Percentiles rank a stretch among this genome's conserved stretches.
phyloP scores from a whole-genome alignment of 495 filamentous ascomycete genomes.

The Lasiosphaeria miniovina region DNA sequence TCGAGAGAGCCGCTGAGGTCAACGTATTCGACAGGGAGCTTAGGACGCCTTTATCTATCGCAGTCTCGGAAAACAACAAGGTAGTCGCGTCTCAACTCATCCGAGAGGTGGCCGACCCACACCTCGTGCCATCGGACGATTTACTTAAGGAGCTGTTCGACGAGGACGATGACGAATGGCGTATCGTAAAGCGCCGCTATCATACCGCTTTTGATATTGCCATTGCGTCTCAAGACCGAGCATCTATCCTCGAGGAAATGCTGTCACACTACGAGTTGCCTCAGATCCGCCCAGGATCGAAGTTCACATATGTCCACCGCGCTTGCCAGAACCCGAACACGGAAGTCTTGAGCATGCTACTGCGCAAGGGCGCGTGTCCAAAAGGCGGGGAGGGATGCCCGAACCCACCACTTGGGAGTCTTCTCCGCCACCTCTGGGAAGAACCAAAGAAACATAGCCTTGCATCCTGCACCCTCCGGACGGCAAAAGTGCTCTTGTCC shows the following conservation, averaged over 20 bases:
- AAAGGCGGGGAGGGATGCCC: slow-evolving; percentile 15
- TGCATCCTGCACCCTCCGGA: not conserved
- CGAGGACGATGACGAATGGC: slow-evolving; percentile 14
- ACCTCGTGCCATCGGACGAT: slow-evolving; percentile 22
- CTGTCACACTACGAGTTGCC: slow-evolving; percentile 22
- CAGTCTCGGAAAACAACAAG: slow-evolving; percentile 17
- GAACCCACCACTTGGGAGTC: slow-evolving; percentile 8
- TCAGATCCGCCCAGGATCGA: slow-evolving; percentile 8
- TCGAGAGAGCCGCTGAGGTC: slow-evolving; percentile 27
- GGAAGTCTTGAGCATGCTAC: slow-evolving; percentile 18
- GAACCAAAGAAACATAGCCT: not conserved
- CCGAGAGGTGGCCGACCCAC: slow-evolving; percentile 27
- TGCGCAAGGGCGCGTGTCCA: slow-evolving; percentile 16
- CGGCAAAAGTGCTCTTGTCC: not conserved
- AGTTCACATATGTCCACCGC: slow-evolving; percentile 20
- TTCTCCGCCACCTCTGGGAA: slow-evolving; percentile 23
- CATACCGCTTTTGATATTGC: slow-evolving; percentile 27
- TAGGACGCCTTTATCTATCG: slow-evolving; percentile 24
- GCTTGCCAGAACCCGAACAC: slow-evolving; percentile 23
- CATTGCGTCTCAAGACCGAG: slow-evolving; percentile 3
- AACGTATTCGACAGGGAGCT: slow-evolving; percentile 27
- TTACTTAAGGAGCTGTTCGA: slow-evolving; percentile 14
- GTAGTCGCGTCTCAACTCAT: slow-evolving; percentile 17
- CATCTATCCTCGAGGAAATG: slow-evolving; percentile 21
- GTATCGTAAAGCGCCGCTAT: slow-evolving; percentile 16